phyloP scores from a whole-genome alignment of 441 rosid genomes.

The Populus hybrid region DNA sequence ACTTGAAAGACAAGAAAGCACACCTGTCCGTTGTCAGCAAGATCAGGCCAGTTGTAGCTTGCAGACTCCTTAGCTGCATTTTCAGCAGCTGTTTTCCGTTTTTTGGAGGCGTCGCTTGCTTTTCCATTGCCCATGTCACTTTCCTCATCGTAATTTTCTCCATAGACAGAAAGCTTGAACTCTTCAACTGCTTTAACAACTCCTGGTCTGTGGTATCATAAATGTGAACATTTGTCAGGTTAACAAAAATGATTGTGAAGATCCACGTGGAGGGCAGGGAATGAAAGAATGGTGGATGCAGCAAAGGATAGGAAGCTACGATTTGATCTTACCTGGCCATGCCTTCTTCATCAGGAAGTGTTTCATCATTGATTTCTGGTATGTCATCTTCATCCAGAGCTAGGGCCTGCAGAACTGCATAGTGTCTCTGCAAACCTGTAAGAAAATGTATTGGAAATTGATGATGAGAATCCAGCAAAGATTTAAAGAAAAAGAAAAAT shows the following conservation, averaged over 20 bases:
- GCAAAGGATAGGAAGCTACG: too few relatives aligned
- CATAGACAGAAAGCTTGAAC: conserved; percentile 73
- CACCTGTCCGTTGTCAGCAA: conserved; percentile 84
- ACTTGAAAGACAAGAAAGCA: background rate
- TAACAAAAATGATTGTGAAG: conserved; percentile 26
- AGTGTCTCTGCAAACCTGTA: conserved; percentile 95
- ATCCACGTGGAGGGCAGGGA: too few relatives aligned
- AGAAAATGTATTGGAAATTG: conserved; percentile 13
- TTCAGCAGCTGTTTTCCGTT: conserved; percentile 62
- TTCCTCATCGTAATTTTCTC: conserved; percentile 64
- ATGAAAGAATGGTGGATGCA: too few relatives aligned
- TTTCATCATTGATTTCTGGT: background rate
- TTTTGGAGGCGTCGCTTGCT: conserved; percentile 47
- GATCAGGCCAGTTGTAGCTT: conserved; percentile 62
- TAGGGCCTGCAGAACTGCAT: conserved; percentile 82
- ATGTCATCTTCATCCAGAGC: conserved; percentile 80
- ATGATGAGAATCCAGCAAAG: too few relatives aligned
- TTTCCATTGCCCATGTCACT: conserved; percentile 39
- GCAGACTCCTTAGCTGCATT: conserved; percentile 42
- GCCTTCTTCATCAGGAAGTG: too few relatives aligned
- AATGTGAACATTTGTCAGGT: conserved; percentile 43
- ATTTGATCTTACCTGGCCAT: too few relatives aligned
- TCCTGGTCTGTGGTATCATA: conserved; percentile 45
- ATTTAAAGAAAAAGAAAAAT: too few relatives aligned
- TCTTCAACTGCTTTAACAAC: conserved; percentile 63